Evolutionary conservation across 192 early-diverging fungal species (phyloP).

Genomic region (Coemansia sp.): DNA sequence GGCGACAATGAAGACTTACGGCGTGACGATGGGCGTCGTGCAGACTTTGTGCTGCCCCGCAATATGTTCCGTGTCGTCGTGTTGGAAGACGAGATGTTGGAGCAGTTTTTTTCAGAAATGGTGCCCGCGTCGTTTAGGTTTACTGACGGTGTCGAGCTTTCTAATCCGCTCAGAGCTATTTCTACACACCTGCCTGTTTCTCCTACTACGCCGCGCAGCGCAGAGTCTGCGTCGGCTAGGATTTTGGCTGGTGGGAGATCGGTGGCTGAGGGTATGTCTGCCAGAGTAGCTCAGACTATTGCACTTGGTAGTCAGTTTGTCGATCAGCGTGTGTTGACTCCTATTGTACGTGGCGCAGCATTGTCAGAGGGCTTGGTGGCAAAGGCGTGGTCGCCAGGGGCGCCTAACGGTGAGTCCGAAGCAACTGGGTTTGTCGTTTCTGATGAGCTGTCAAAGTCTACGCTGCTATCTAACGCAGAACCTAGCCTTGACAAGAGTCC

Average conservation of each 20-base stretch:
- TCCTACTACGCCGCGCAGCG: conserved; percentile 30
- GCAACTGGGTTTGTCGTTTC: neutral
- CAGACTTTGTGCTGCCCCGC: conserved; percentile 37
- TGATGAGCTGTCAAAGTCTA: conserved; percentile 7
- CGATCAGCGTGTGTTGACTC: conserved; percentile 39
- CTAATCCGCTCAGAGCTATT: conserved; percentile 48
- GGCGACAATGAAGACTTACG: conserved; percentile 13
- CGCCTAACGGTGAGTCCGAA: neutral
- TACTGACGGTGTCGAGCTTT: conserved; percentile 53
- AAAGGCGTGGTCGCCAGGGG: neutral
- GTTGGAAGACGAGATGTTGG: conserved; percentile 84
- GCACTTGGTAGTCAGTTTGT: conserved; percentile 56
- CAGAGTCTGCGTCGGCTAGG: conserved; percentile 25
- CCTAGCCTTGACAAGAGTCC: neutral
- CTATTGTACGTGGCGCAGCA: conserved; percentile 39
- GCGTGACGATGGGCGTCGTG: neutral
- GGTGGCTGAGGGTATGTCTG: conserved; percentile 49
- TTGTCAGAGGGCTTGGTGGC: conserved; percentile 7
- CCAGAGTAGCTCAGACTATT: conserved; percentile 51
- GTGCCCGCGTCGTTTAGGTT: conserved; percentile 51
- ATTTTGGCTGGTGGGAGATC: conserved; percentile 35
- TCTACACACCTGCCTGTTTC: conserved; percentile 44
- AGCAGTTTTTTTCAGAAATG: conserved; percentile 74
- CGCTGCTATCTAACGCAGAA: conserved; percentile 18
- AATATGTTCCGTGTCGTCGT: conserved; percentile 77